These are phyloP conservation scores for Vigna radiata DNA, from an alignment of 306 rosid species.

Conservation along the genomic window DNA sequence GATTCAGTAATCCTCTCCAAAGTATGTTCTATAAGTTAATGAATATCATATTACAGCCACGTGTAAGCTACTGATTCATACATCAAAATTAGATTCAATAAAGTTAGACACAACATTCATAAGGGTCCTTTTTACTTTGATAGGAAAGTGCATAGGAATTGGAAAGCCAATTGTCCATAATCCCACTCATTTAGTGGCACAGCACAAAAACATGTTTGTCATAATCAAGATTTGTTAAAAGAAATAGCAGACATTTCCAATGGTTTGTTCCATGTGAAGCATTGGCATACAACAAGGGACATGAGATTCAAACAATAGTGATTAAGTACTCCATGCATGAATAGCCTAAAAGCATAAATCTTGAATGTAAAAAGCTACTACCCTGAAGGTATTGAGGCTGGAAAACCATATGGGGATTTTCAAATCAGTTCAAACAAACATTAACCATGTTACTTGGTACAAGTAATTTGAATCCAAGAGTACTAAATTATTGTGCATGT, in stretches of 20 bases:
- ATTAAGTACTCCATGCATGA: slow-evolving; percentile 8
- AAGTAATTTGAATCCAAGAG: background rate
- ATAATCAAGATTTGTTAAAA: background rate
- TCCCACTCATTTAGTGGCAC: slow-evolving; percentile 16
- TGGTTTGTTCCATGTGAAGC: background rate
- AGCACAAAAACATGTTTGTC: background rate
- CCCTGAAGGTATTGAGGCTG: background rate
- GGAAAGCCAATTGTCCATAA: background rate
- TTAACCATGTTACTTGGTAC: slow-evolving; percentile 8
- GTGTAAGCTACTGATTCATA: background rate
- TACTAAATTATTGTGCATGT: background rate
- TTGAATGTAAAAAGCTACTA: slow-evolving; percentile 14
- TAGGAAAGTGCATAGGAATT: background rate
- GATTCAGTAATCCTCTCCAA: too few relatives aligned
- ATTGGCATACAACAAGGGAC: background rate
- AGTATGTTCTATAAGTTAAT: too few relatives aligned
- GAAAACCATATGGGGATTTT: background rate
- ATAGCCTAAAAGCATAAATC: background rate
- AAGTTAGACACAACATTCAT: background rate
- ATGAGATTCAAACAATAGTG: slow-evolving; percentile 1
- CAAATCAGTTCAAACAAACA: background rate
- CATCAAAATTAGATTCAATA: background rate
- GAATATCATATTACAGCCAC: background rate
- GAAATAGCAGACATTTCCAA: background rate
- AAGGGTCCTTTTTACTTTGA: background rate